phyloP scores from a whole-genome alignment of 257 asterid species.

The Capsicum chinense region DNA sequence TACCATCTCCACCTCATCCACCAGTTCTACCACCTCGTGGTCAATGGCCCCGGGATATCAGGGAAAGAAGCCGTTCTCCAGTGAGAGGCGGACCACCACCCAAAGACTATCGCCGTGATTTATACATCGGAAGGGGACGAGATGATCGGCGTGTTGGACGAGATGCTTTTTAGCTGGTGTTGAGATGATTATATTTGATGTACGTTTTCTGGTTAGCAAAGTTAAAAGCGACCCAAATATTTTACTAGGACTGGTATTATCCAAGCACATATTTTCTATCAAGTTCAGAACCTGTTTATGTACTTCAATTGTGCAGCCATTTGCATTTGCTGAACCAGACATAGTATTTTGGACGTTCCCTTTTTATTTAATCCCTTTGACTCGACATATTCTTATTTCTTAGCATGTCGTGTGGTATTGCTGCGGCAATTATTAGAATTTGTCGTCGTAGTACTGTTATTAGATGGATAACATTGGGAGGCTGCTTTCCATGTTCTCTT shows the following conservation, averaged over 20 bases:
- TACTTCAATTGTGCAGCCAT: conserved; percentile 20
- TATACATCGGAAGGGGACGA: conserved; percentile 60
- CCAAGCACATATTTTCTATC: conserved; percentile 19
- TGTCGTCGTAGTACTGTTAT: neutral
- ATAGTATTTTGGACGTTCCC: neutral
- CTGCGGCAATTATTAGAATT: neutral
- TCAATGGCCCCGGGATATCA: conserved; percentile 62
- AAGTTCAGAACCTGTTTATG: neutral
- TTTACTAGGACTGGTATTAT: conserved; percentile 11
- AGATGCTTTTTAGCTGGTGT: conserved; percentile 46
- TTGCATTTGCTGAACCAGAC: conserved; percentile 18
- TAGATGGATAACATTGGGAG: neutral
- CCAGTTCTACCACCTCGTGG: conserved; percentile 52
- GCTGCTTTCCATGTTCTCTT: neutral
- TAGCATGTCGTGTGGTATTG: neutral
- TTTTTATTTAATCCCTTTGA: neutral
- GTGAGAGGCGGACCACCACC: conserved; percentile 53
- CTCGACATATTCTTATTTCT: neutral
- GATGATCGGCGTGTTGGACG: conserved; percentile 64
- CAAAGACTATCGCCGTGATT: conserved; percentile 57
- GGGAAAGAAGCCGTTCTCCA: conserved; percentile 81
- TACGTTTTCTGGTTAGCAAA: conserved; percentile 17
- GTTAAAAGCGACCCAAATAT: neutral
- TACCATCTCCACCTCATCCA: conserved; percentile 55
- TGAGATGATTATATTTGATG: conserved; percentile 5